Percentiles rank a stretch among this genome's conserved stretches.
Conservation (phyloP, 495 filamentous ascomycete genomes). For the Monascus purpureus region DNA sequence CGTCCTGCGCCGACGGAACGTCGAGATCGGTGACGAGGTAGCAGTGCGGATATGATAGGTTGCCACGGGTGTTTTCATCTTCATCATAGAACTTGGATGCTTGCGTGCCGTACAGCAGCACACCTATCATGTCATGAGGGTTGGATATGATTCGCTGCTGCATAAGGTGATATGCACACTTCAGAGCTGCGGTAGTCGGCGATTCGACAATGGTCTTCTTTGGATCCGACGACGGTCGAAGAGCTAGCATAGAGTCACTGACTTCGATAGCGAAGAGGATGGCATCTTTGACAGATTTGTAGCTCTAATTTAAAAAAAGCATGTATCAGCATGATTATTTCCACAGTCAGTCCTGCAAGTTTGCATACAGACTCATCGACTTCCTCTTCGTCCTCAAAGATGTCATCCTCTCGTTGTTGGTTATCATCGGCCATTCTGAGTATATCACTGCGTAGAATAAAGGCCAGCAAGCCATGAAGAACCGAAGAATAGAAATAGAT, state of each 20-base stretch:
- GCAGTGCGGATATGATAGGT: constrained; percentile 71
- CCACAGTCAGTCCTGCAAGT: not conserved
- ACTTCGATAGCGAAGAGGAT: constrained; percentile 93
- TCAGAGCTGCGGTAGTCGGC: constrained; percentile 67
- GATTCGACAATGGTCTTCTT: constrained; percentile 64
- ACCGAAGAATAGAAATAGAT: too few species aligned
- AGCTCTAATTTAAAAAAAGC: constrained; percentile 44
- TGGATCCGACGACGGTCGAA: constrained; percentile 45
- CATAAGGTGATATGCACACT: constrained; percentile 90
- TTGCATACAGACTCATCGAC: constrained; percentile 53
- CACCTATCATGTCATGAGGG: constrained; percentile 94
- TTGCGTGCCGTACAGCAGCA: constrained; percentile 86
- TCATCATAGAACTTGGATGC: constrained; percentile 69
- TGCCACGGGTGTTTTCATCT: constrained; percentile 42
- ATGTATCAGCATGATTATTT: constrained; percentile 1
- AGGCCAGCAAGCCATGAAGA: not conserved
- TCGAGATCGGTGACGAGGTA: constrained; percentile 86
- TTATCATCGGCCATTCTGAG: constrained; percentile 30
- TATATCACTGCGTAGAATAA: too few species aligned
- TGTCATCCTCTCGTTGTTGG: constrained; percentile 30
- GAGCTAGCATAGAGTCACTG: constrained; percentile 73
- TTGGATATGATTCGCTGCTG: constrained; percentile 96
- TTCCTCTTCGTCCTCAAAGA: constrained; percentile 56
- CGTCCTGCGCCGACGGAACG: constrained; percentile 72
- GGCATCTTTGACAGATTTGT: constrained; percentile 88